These are phyloP conservation scores for Apiospora arundinis DNA, from an alignment of 2,329 filamentous ascomycete genomes.

Conservation along the genomic window DNA sequence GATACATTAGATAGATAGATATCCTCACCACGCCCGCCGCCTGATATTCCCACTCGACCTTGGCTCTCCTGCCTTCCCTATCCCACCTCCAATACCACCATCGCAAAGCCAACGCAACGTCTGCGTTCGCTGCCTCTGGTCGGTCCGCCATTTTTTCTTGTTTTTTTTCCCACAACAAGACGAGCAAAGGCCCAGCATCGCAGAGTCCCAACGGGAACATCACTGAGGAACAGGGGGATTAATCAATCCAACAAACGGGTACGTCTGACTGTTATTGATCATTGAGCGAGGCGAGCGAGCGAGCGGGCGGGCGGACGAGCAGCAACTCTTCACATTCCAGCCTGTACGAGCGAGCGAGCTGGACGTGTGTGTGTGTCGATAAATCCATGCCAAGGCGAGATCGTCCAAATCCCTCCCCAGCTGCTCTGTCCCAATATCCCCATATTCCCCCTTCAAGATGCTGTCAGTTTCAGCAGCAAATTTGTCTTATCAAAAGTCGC, in stretches of 20 bases:
- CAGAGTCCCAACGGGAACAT: background rate
- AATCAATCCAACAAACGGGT: background rate
- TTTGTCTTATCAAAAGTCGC: slow-evolving; percentile 13
- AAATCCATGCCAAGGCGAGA: slow-evolving; percentile 12
- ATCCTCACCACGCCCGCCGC: slow-evolving; percentile 1
- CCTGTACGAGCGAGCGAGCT: background rate
- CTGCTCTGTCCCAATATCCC: slow-evolving; percentile 9
- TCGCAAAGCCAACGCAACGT: slow-evolving; percentile 14
- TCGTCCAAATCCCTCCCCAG: background rate
- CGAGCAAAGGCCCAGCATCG: background rate
- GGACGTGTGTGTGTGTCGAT: background rate
- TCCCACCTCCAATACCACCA: slow-evolving; percentile 18
- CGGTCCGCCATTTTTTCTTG: background rate
- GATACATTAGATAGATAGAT: slow-evolving; percentile 19
- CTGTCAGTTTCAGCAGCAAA: slow-evolving; percentile 15
- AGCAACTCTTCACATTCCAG: background rate
- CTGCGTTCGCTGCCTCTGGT: slow-evolving; percentile 14
- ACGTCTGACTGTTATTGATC: background rate
- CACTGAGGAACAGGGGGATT: background rate
- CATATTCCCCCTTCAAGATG: background rate
- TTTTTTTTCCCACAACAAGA: slow-evolving; percentile 11
- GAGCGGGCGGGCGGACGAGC: background rate
- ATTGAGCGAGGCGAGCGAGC: background rate
- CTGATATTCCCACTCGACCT: slow-evolving; percentile 15
- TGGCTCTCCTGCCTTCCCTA: slow-evolving; percentile 4